Conservation (phyloP, 257 asterid species). For the Scutellaria galericulata region DNA sequence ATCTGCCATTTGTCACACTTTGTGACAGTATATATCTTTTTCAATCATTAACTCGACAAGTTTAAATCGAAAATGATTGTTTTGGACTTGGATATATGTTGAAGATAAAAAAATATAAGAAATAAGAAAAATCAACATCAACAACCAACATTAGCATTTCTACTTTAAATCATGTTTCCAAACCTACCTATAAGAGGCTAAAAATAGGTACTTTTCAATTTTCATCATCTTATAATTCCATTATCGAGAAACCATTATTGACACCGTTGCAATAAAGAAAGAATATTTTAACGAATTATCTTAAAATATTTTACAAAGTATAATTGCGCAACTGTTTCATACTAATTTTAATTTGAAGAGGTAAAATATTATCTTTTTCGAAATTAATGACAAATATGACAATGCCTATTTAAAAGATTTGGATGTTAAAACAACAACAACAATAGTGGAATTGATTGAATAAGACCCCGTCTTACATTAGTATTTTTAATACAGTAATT, state of each 20-base stretch:
- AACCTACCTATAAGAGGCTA: neutral
- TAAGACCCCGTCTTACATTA: no score
- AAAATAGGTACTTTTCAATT: neutral
- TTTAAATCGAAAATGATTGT: neutral
- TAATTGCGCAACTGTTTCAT: no score
- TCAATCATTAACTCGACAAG: constrained; percentile 3
- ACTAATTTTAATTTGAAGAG: no score
- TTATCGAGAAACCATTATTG: neutral
- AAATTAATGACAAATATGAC: no score
- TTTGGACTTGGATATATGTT: neutral
- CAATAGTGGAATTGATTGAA: no score
- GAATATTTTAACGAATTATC: no score
- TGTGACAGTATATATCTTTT: neutral
- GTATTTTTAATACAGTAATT: no score
- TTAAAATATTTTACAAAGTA: no score
- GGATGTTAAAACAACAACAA: no score
- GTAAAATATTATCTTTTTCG: no score
- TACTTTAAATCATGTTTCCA: neutral
- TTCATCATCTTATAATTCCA: neutral
- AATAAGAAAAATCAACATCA: constrained; percentile 12
- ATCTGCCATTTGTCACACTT: constrained; percentile 31
- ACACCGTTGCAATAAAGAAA: neutral
- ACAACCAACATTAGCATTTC: neutral
- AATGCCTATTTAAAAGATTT: no score
- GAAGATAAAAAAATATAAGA: constrained; percentile 10